These are phyloP conservation scores for Zangia roseola DNA, from an alignment of 768 basidiomycete genomes.

Conservation along the genomic window DNA sequence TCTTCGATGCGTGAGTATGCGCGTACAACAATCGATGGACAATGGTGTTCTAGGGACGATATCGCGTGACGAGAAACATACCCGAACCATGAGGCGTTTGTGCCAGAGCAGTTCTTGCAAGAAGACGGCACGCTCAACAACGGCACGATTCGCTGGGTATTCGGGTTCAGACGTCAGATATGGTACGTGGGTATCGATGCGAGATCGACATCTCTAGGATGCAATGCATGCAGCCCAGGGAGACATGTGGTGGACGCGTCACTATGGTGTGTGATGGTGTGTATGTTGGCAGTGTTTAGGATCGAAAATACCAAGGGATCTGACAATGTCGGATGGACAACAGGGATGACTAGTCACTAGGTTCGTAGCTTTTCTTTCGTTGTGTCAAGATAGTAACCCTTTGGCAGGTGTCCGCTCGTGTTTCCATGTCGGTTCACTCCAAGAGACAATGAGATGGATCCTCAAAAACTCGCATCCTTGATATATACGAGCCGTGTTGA, in stretches of 20 bases:
- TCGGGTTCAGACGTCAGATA: no score
- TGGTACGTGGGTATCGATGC: no score
- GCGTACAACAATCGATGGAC: background rate
- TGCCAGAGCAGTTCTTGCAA: no score
- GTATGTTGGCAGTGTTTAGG: conserved; percentile 16
- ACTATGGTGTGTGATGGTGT: conserved; percentile 21
- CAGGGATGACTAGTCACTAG: conserved; percentile 8
- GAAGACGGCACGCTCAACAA: no score
- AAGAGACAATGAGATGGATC: conserved; percentile 16
- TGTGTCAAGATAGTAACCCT: background rate
- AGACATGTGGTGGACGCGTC: conserved; percentile 23
- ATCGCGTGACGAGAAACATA: conserved; percentile 36
- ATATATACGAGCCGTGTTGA: conserved; percentile 4
- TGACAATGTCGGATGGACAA: conserved; percentile 16
- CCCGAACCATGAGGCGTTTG: no score
- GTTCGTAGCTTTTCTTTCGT: background rate
- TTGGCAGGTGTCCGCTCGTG: conserved; percentile 10
- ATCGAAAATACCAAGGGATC: conserved; percentile 16
- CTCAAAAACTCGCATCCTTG: conserved; percentile 10
- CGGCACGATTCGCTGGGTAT: no score
- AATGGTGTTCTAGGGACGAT: no score
- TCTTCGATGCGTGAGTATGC: no score
- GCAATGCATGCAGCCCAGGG: no score
- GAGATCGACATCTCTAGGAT: no score
- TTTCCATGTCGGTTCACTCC: conserved; percentile 18